Conservation (phyloP, 768 basidiomycete genomes). For the Termitomyces sp. region DNA sequence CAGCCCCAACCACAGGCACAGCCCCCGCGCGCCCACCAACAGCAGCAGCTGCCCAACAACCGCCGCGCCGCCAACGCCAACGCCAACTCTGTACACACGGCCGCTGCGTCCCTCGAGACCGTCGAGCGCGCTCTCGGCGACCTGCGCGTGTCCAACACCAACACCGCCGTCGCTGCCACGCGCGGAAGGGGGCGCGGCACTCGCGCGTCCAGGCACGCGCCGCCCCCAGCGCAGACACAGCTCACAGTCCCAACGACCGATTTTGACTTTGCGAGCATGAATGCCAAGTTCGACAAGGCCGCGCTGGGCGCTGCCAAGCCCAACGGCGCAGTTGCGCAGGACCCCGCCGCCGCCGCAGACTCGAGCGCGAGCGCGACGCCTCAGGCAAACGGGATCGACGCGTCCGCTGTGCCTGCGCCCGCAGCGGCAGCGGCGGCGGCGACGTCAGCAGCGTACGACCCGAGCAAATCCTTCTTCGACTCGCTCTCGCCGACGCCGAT, state of each 20-base stretch:
- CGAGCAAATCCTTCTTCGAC: constrained; percentile 50
- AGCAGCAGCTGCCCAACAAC: not conserved
- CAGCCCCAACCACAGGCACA: constrained; percentile 8
- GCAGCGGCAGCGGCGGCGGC: too few relatives aligned
- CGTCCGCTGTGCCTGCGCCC: too few relatives aligned
- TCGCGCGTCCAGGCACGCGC: not conserved
- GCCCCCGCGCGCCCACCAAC: not conserved
- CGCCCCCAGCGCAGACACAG: not conserved
- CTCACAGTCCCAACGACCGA: constrained; percentile 70
- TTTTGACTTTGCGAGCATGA: constrained; percentile 77
- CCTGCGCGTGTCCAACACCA: constrained; percentile 31
- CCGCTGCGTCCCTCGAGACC: constrained; percentile 66
- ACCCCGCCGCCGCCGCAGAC: too few relatives aligned
- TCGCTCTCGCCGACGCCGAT: constrained; percentile 38
- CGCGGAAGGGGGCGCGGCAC: constrained; percentile 19
- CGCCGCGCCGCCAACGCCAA: constrained; percentile 18
- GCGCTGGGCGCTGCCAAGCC: constrained; percentile 25
- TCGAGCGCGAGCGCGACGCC: too few relatives aligned
- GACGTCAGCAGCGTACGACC: not conserved
- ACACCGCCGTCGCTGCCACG: not conserved
- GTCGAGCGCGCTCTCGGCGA: constrained; percentile 51
- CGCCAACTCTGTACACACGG: constrained; percentile 53
- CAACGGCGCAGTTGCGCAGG: too few relatives aligned
- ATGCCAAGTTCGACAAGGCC: constrained; percentile 77
- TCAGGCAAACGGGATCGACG: too few relatives aligned